Conservation (phyloP, 345 rosid genomes). For the Euphorbia lathyris region DNA sequence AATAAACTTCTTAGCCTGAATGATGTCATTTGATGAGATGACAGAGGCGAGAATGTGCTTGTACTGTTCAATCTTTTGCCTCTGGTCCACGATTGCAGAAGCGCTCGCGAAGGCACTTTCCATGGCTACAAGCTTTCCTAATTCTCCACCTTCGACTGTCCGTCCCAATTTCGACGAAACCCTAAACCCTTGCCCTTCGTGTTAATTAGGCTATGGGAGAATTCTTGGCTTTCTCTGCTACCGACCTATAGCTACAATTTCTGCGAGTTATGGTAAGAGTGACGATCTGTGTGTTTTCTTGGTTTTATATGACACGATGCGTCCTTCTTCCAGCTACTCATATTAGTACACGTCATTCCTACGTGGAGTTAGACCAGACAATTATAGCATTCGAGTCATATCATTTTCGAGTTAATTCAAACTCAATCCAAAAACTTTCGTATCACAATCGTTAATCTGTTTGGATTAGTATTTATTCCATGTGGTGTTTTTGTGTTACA, state of each 20-base stretch:
- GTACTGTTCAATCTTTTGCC: conserved; percentile 99
- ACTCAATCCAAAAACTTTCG: too few species aligned
- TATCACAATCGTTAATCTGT: too few species aligned
- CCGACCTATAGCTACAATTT: neutral
- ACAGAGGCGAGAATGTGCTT: conserved; percentile 83
- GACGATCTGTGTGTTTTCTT: neutral
- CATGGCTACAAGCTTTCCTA: conserved; percentile 33
- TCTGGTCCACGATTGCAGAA: conserved; percentile 76
- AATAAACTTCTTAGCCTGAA: conserved; percentile 77
- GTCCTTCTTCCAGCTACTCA: neutral
- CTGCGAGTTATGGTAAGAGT: neutral
- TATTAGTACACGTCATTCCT: neutral
- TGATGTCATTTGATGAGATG: conserved; percentile 73
- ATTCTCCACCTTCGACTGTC: neutral
- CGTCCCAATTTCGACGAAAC: neutral
- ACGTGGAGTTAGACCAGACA: too few species aligned
- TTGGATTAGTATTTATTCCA: too few species aligned
- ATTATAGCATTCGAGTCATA: too few species aligned
- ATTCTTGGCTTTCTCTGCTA: neutral
- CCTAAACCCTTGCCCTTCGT: neutral
- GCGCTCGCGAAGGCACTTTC: conserved; percentile 74
- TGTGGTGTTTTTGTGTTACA: too few species aligned
- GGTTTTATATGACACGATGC: neutral
- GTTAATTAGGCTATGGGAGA: neutral
- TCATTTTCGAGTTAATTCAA: too few species aligned